Conservation (phyloP, 176 grass and related monocot species). For the Phoenix roebelenii region DNA sequence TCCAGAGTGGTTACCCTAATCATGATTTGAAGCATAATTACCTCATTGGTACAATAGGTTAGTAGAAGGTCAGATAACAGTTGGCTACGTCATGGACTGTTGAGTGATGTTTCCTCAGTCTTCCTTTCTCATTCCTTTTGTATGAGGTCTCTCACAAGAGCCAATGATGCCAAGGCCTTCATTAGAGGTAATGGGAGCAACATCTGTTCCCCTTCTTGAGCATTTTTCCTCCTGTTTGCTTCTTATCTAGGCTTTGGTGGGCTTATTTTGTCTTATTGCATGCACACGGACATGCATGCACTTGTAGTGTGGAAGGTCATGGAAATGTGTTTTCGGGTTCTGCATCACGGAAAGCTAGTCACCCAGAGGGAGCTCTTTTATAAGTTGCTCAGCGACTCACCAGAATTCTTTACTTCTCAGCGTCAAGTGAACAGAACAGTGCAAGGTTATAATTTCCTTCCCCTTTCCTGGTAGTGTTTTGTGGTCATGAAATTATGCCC, state of each 20-base stretch:
- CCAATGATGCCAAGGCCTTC: constrained; percentile 48
- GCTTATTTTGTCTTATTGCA: not conserved
- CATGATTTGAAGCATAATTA: too few relatives aligned
- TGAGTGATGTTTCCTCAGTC: constrained; percentile 50
- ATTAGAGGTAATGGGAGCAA: constrained; percentile 38
- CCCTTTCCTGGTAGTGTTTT: not conserved
- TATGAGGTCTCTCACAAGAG: constrained; percentile 68
- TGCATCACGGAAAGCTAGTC: constrained; percentile 67
- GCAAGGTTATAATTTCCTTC: constrained; percentile 36
- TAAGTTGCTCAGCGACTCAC: constrained; percentile 61
- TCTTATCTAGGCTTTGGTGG: not conserved
- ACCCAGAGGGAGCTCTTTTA: constrained; percentile 78
- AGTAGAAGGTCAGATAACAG: constrained; percentile 47
- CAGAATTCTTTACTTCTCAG: constrained; percentile 68
- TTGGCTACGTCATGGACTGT: constrained; percentile 39
- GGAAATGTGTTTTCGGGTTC: constrained; percentile 69
- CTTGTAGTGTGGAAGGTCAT: constrained; percentile 83
- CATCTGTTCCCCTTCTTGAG: not conserved
- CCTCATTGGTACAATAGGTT: constrained; percentile 27
- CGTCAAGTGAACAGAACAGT: constrained; percentile 50
- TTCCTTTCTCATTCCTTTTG: constrained; percentile 61
- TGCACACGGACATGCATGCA: too few relatives aligned
- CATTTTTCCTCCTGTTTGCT: not conserved
- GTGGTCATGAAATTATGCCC: not conserved
- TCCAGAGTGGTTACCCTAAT: too few relatives aligned